Conservation (phyloP, 2,329 filamentous ascomycete genomes). For the Rutstroemia sp. region DNA sequence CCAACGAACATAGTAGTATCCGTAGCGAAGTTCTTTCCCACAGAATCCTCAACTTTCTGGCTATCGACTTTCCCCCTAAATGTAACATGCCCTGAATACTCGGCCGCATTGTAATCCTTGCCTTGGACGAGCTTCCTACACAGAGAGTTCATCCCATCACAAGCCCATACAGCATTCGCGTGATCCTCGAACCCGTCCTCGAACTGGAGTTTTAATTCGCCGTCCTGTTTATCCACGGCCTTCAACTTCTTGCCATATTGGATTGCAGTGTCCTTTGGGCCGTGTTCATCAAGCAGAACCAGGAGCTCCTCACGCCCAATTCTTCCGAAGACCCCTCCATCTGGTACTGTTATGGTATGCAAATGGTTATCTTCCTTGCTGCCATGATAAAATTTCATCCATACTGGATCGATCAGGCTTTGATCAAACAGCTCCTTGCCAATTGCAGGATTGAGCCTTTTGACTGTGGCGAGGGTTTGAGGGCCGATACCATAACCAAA, state of each 20-base stretch:
- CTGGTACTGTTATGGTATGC: not conserved
- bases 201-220: conserved; percentile 6
- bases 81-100: conserved; percentile 8
- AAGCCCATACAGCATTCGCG: conserved; percentile 9
- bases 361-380: not conserved
- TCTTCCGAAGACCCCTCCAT: conserved; percentile 4
- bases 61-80: conserved; percentile 3
- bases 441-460: conserved; percentile 4
- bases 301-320: conserved; percentile 8
- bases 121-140: conserved; percentile 10
- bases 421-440: not conserved
- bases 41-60: conserved; percentile 2
- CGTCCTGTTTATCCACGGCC: not conserved
- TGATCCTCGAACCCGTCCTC: conserved; percentile 7
- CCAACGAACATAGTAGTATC: conserved; percentile 13
- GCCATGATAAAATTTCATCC: conserved; percentile 8
- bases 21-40: conserved; percentile 8
- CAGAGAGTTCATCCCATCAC: conserved; percentile 14
- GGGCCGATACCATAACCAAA: conserved; percentile 11
- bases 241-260: conserved; percentile 7
- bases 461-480: conserved; percentile 2
- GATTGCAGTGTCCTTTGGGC: not conserved
- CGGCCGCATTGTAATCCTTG: conserved; percentile 4
- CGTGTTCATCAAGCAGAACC: conserved; percentile 8
- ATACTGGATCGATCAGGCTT: not conserved